Evolutionary conservation across 2,329 filamentous ascomycete genomes (phyloP).

Genomic region (Davidsoniella eucalypti): DNA sequence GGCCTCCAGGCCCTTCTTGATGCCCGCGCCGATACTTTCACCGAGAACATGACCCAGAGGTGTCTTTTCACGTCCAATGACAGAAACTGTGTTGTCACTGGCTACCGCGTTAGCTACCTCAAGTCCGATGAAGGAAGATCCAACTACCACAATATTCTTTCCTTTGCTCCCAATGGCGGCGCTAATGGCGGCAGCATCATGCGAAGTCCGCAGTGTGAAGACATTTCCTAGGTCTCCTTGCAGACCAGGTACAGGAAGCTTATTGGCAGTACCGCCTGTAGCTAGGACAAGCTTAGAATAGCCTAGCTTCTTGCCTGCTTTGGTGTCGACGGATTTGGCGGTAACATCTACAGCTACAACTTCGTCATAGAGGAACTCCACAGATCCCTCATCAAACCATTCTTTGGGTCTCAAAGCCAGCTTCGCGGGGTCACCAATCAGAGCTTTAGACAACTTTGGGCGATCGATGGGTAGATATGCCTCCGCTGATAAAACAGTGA

Average conservation of each 20-base stretch:
- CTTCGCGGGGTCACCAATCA: slow-evolving; percentile 67
- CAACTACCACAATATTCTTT: slow-evolving; percentile 86
- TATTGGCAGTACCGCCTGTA: slow-evolving; percentile 64
- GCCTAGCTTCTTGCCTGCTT: slow-evolving; percentile 48
- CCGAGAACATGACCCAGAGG: slow-evolving; percentile 82
- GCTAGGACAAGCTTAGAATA: slow-evolving; percentile 87
- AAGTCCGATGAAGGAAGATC: slow-evolving; percentile 95
- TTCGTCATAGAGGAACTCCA: slow-evolving; percentile 42
- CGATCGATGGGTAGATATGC: slow-evolving; percentile 80
- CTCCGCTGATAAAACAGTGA: slow-evolving; percentile 75
- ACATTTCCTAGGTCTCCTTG: slow-evolving; percentile 66
- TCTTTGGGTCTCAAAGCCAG: slow-evolving; percentile 58
- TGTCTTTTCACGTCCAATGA: slow-evolving; percentile 75
- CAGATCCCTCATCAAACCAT: slow-evolving; percentile 52
- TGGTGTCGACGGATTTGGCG: slow-evolving; percentile 56
- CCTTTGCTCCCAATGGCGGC: slow-evolving; percentile 63
- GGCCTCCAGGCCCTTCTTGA: slow-evolving; percentile 64
- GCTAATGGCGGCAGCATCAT: slow-evolving; percentile 62
- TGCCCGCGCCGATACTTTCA: slow-evolving; percentile 59
- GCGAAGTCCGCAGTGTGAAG: slow-evolving; percentile 65
- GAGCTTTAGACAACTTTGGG: slow-evolving; percentile 86
- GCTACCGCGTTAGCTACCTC: slow-evolving; percentile 76
- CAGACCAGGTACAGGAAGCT: slow-evolving; percentile 68
- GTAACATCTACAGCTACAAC: slow-evolving; percentile 65
- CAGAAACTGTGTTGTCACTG: slow-evolving; percentile 66